Evolutionary conservation across 306 rosid species (phyloP).

Genomic region (Vicia faba): DNA sequence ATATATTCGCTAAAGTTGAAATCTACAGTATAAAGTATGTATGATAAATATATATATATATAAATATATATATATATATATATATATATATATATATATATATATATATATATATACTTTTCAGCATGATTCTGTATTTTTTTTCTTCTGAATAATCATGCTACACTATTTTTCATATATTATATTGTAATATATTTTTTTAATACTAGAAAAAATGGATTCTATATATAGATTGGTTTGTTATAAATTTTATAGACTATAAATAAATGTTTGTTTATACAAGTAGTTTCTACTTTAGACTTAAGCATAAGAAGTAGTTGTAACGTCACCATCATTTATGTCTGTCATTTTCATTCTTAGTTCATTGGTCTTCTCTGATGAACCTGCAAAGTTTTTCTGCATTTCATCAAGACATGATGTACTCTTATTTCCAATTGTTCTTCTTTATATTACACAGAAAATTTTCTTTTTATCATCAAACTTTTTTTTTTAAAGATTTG

Average conservation of each 20-base stretch:
- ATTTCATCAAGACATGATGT: slow-evolving; percentile 42
- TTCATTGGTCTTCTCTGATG: slow-evolving; percentile 44
- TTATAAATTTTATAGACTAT: slow-evolving; percentile 29
- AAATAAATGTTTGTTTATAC: slow-evolving; percentile 47
- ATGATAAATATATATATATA: background rate
- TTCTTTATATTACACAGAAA: slow-evolving; percentile 7
- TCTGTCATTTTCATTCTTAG: slow-evolving; percentile 51
- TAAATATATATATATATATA: too few species aligned
- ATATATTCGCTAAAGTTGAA: too few species aligned
- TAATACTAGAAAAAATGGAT: background rate
- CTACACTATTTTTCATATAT: background rate
- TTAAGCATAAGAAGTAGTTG: slow-evolving; percentile 66
- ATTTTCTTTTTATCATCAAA: background rate
- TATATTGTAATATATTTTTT: background rate
- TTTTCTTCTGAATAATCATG: slow-evolving; percentile 6
- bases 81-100: background rate
- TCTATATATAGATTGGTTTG: slow-evolving; percentile 13
- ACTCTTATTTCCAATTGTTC: slow-evolving; percentile 38
- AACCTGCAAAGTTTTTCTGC: slow-evolving; percentile 41
- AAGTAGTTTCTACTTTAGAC: slow-evolving; percentile 56
- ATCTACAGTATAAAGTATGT: slow-evolving; percentile 50
- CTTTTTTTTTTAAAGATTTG: background rate
- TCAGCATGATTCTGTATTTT: too few species aligned
- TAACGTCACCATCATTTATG: slow-evolving; percentile 65
- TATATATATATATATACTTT: too few species aligned